These are phyloP conservation scores for Trichoderma lentiforme DNA, from an alignment of 2,329 filamentous ascomycete species.

Conservation along the genomic window DNA sequence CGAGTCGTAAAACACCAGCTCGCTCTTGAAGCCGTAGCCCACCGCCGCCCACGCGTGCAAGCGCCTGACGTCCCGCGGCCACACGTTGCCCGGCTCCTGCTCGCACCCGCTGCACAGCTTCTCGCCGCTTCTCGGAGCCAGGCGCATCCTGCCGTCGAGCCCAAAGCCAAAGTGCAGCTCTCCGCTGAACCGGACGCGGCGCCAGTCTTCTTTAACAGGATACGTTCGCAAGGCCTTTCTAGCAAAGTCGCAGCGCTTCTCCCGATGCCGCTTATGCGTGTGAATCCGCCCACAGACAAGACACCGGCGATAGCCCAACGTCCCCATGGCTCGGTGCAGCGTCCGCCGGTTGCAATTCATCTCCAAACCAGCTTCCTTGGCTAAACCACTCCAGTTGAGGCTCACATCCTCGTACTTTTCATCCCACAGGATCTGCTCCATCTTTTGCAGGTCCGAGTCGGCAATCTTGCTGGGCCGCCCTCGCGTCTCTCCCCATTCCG, in stretches of 20 bases:
- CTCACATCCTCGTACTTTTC: conserved; percentile 30
- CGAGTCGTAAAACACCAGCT: conserved; percentile 37
- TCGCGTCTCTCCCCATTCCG: conserved; percentile 39
- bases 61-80: conserved; percentile 34
- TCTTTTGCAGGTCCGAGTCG: conserved; percentile 34
- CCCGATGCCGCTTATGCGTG: conserved; percentile 31
- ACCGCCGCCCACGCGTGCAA: conserved; percentile 36
- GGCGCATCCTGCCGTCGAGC: conserved; percentile 35
- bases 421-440: conserved; percentile 39
- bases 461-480: conserved; percentile 36
- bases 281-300: conserved; percentile 30
- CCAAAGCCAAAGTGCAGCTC: conserved; percentile 40
- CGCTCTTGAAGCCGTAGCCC: conserved; percentile 37
- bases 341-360: conserved; percentile 35
- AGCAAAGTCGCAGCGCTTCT: conserved; percentile 35
- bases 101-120: conserved; percentile 30
- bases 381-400: conserved; percentile 35
- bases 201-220: conserved; percentile 33
- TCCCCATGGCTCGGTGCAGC: conserved; percentile 38
- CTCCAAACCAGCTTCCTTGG: conserved; percentile 33
- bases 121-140: conserved; percentile 36
- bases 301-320: conserved; percentile 35
- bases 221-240: conserved; percentile 33
- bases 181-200: conserved; percentile 34
- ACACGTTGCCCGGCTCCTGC: conserved; percentile 25